These are phyloP conservation scores for Chalaropsis ovoidea DNA, from an alignment of 2,329 filamentous ascomycete genomes.

Conservation along the genomic window DNA sequence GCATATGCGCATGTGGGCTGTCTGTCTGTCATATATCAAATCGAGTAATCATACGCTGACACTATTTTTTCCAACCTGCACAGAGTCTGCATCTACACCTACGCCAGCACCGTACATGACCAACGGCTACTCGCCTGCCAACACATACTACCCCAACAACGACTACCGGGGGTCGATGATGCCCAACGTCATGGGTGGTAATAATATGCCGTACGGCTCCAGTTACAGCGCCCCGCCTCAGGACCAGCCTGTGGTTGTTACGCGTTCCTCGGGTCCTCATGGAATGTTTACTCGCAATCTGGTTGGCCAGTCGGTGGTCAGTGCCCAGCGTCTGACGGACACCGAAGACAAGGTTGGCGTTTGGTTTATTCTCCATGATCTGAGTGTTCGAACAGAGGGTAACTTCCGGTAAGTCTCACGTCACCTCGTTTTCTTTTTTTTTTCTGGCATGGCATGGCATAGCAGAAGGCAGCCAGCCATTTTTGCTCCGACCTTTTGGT, in stretches of 20 bases:
- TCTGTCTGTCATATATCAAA: neutral
- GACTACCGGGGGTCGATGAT: conserved; percentile 25
- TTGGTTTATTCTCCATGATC: conserved; percentile 93
- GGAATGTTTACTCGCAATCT: conserved; percentile 93
- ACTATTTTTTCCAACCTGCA: neutral
- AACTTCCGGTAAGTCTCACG: conserved; percentile 58
- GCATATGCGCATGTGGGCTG: neutral
- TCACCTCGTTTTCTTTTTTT: too few species aligned
- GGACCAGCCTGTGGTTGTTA: conserved; percentile 29
- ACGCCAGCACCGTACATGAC: conserved; percentile 26
- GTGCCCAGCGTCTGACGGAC: conserved; percentile 75
- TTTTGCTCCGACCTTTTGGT: too few species aligned
- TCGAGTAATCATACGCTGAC: neutral
- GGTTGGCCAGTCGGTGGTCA: conserved; percentile 83
- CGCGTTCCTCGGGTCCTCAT: conserved; percentile 44
- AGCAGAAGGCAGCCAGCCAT: too few species aligned
- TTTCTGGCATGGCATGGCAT: too few species aligned
- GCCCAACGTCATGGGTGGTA: conserved; percentile 19
- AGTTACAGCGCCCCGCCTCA: conserved; percentile 29
- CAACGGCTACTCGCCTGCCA: conserved; percentile 31
- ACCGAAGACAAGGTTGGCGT: conserved; percentile 72
- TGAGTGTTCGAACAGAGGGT: conserved; percentile 89
- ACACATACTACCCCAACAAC: conserved; percentile 29
- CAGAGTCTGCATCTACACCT: neutral
- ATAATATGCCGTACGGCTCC: conserved; percentile 18